These are phyloP conservation scores for Penicillium oxalicum DNA, from an alignment of 2,329 filamentous ascomycete species.

Conservation along the genomic window DNA sequence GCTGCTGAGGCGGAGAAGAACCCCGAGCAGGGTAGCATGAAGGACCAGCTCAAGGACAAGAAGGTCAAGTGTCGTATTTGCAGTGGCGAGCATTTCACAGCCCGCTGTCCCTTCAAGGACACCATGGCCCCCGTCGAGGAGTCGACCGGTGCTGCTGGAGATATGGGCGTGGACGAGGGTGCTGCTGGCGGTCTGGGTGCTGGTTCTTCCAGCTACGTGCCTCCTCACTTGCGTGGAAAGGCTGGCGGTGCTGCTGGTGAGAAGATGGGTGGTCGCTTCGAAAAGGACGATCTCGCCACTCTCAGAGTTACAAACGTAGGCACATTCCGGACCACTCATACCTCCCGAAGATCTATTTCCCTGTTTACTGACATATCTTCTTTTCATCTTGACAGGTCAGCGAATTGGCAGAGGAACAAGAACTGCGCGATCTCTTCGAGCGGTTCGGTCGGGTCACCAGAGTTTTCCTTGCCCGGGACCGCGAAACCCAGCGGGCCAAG, in stretches of 20 bases:
- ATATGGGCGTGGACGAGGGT: conserved; percentile 42
- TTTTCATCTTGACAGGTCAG: conserved; percentile 58
- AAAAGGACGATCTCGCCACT: conserved; percentile 93
- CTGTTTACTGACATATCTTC: conserved; percentile 7
- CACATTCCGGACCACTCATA: conserved; percentile 22
- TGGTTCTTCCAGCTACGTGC: conserved; percentile 82
- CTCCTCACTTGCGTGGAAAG: conserved; percentile 75
- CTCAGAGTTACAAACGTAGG: conserved; percentile 95
- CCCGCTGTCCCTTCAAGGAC: conserved; percentile 98
- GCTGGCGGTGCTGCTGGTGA: conserved; percentile 58
- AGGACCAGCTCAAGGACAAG: conserved; percentile 82
- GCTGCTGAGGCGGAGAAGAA: conserved; percentile 62
- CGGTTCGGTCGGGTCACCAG: conserved; percentile 93
- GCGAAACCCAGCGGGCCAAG: conserved; percentile 93
- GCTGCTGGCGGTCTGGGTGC: conserved; percentile 54
- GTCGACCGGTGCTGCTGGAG: conserved; percentile 32
- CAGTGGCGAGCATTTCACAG: conserved; percentile 97
- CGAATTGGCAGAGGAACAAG: conserved; percentile 92
- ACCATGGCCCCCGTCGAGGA: conserved; percentile 75
- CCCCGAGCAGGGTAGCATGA: conserved; percentile 56
- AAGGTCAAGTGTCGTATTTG: conserved; percentile 99
- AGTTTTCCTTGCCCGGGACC: conserved; percentile 96
- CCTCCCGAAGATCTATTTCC: not conserved
- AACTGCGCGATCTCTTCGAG: conserved; percentile 97
- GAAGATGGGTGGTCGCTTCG: conserved; percentile 87